Base-by-base conservation (phyloP, 169 alveolate species). In the Plasmodium ovale region DNA sequence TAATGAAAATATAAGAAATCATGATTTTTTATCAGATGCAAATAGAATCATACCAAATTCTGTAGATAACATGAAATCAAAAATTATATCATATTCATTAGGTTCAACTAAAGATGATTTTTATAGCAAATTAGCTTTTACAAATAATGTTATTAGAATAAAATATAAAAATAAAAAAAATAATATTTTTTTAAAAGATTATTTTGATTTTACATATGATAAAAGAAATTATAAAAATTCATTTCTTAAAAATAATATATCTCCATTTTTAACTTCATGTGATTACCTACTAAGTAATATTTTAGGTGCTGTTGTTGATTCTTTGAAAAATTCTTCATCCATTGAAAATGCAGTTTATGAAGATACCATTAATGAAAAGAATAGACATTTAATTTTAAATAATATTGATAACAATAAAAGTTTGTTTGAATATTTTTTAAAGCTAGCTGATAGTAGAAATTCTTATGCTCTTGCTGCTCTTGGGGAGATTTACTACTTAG, bases 401-500 rank as follows among this genome's bases (percentile, higher is more conserved):
- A 58, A 14, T 16, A n/a, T n/a, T 2, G 87, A 68, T n/a, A 33
- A 88, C n/a, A 87, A 72, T 60, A 87, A 88, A 51, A 92, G 73
- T 82, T 29, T 92, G n/a, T 87, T 87, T 69, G 95, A 92, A 7
- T 92, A 92, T 69, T 60, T 79, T 85, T 49, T 58, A 44, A 69
- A 89, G 16, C 10, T 87, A 72, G 95, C 92, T 10, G 92, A 87
- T 71, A 87, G 53, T 71, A 71, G 70, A 53, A 74, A 87, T 59
- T 58, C 88, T 0, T 87, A 87, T 71, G 92, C 92, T 14, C 37
- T 74, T 60, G 92, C 97, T n/a, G 95, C 95, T 9, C 58, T 95
- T 84, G 97, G 97, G 3, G 97, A 95, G 65, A 91, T 95, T 62
- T 93, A 95, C 54, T 95, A 85, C 70, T 79, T 88, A 44, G 97